Base-by-base conservation (phyloP, 139 green algal genomes). In the Micromonas pusilla region DNA sequence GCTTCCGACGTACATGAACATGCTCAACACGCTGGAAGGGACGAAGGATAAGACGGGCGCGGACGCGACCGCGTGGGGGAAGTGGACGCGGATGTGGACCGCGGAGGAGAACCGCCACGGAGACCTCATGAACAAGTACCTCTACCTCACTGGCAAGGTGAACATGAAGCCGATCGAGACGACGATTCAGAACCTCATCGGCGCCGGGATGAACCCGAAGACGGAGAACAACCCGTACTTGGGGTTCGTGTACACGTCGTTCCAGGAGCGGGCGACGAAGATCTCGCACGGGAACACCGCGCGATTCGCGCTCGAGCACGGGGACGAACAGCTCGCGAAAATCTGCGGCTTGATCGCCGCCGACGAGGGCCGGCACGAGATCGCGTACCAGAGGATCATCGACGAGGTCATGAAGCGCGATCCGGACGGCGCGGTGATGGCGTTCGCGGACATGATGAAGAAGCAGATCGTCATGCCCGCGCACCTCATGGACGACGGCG, bases 1-100 rank as follows among this genome's bases (percentile, higher is more conserved):
- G 28, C 88, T 99, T 72, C 96, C 96, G 38, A 99, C 95, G n/a
- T 99, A 99, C 88, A 97, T 98, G 95, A 95, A 92, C 82, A 99
- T 99, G 96, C 86, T 99, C 32, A 99, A 99, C 89, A 98, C 94
- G 3, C 88, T 99, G 63, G 96, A 99, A 71, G 96, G 94, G 32
- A 92, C 95, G 26, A 81, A 91, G 19, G 94, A 98, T 76, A 91
- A 97, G 84, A 97, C 89, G 86, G 94, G 94, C 63, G 93, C 92
- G 16, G 81, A 84, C 30, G 72, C 82, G 36, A 93, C 88, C 1
- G 81, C 92, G 30, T 99, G 94, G 93, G 95, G 82, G 73, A 83
- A 78, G n/a, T 97, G 90, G 89, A 89, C 85, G 33, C 70, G 85
- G 4, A 70, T 53, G 66, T 89, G 85, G 85, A 89, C 85, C 32